Conservation (phyloP, 2,329 filamentous ascomycete species). For the Hypoxylon sp. region DNA sequence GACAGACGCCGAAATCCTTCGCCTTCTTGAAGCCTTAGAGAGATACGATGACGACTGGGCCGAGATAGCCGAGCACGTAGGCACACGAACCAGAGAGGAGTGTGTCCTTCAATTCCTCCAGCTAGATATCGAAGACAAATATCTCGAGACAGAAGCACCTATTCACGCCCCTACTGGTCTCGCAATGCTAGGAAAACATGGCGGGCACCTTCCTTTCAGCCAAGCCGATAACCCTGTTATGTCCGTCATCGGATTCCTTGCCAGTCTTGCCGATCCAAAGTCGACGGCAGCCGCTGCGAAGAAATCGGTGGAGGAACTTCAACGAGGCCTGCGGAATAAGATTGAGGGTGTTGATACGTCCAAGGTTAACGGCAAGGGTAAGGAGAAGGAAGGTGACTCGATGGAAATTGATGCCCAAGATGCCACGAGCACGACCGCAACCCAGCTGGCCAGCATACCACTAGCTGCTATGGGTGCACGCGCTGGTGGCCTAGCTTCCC, state of each 20-base stretch:
- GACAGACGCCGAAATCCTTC: slow-evolving; percentile 90
- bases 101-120: slow-evolving; percentile 97
- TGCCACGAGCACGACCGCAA: slow-evolving; percentile 64
- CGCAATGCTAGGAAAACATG: slow-evolving; percentile 75
- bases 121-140: slow-evolving; percentile 97
- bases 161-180: slow-evolving; percentile 68
- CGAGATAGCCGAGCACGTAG: slow-evolving; percentile 90
- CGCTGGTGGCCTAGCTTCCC: slow-evolving; percentile 87
- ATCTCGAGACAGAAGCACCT: slow-evolving; percentile 80
- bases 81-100: slow-evolving; percentile 91
- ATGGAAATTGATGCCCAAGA: slow-evolving; percentile 74
- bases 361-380: slow-evolving; percentile 68
- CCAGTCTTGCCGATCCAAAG: slow-evolving; percentile 87
- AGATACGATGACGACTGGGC: slow-evolving; percentile 97
- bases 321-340: slow-evolving; percentile 80
- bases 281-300: slow-evolving; percentile 92
- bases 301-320: slow-evolving; percentile 87
- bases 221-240: slow-evolving; percentile 96
- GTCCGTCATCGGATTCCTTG: slow-evolving; percentile 94
- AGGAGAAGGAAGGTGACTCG: slow-evolving; percentile 66
- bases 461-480: slow-evolving; percentile 88
- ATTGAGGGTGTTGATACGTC: slow-evolving; percentile 70
- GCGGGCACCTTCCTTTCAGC: slow-evolving; percentile 87
- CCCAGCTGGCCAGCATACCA: slow-evolving; percentile 78
- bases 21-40: slow-evolving; percentile 90